A percentile compares a stretch with the other conserved stretches of the same genome.
Evolutionary conservation across 768 basidiomycete species (phyloP).

Genomic region (Russula sp.): DNA sequence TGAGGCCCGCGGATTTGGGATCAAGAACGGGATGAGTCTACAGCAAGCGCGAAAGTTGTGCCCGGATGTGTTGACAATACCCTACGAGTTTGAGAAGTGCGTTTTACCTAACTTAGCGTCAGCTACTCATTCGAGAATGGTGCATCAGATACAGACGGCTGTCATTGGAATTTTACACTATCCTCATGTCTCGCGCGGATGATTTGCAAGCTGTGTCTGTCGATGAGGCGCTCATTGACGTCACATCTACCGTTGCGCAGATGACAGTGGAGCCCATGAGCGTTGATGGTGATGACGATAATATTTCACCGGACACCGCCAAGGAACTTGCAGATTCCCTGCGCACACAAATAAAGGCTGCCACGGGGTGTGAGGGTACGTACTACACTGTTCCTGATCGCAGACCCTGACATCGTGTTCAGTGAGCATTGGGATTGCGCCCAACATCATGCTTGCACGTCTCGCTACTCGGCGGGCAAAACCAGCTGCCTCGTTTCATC

Average conservation of each 20-base stretch:
- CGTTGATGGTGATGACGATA: slow-evolving; percentile 30
- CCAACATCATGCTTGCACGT: slow-evolving; percentile 89
- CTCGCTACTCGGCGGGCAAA: slow-evolving; percentile 90
- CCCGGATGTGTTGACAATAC: slow-evolving; percentile 65
- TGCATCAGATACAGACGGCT: slow-evolving; percentile 69
- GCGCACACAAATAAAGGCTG: slow-evolving; percentile 63
- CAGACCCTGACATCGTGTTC: neutral
- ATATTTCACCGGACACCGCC: slow-evolving; percentile 46
- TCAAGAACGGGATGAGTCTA: slow-evolving; percentile 93
- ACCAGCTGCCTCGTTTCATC: slow-evolving; percentile 80
- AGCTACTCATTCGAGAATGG: slow-evolving; percentile 6
- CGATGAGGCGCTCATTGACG: slow-evolving; percentile 92
- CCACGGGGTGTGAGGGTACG: slow-evolving; percentile 84
- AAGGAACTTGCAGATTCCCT: slow-evolving; percentile 78
- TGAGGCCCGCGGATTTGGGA: slow-evolving; percentile 81
- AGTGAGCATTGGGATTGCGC: slow-evolving; percentile 91
- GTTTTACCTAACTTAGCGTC: slow-evolving; percentile 20
- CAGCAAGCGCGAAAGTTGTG: slow-evolving; percentile 77
- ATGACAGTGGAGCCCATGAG: slow-evolving; percentile 23
- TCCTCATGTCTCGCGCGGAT: slow-evolving; percentile 84
- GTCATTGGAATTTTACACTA: slow-evolving; percentile 87
- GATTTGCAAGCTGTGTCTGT: slow-evolving; percentile 94
- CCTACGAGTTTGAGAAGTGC: slow-evolving; percentile 89
- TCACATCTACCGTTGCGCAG: slow-evolving; percentile 53
- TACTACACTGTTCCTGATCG: slow-evolving; percentile 6